Conservation (phyloP, 805 yeast genomes). For the Yarrowia osloensis region DNA sequence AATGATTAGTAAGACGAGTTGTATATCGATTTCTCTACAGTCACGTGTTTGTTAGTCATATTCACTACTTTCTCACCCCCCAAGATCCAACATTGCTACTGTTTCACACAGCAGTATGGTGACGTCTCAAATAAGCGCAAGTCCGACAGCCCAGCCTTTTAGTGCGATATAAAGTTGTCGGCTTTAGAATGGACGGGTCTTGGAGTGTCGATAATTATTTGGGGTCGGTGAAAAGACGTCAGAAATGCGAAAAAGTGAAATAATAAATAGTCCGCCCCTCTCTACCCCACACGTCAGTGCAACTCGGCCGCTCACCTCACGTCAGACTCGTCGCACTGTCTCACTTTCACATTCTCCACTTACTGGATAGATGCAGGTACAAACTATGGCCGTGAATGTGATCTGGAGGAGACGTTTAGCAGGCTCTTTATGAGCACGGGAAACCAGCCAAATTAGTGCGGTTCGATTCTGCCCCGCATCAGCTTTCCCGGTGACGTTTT, state of each 20-base stretch:
- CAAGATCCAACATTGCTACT: too few species aligned
- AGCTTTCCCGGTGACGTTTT: too few species aligned
- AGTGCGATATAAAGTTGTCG: conserved; percentile 1
- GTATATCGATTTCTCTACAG: too few species aligned
- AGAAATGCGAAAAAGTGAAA: not conserved
- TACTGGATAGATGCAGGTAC: conserved; percentile 11
- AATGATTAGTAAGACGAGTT: too few species aligned
- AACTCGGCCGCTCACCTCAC: not conserved
- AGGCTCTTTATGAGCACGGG: not conserved
- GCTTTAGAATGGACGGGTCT: not conserved
- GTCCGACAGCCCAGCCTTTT: not conserved
- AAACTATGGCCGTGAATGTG: not conserved
- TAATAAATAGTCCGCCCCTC: not conserved
- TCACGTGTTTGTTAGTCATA: too few species aligned
- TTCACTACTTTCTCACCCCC: too few species aligned
- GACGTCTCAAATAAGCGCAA: not conserved
- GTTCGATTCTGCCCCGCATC: too few species aligned
- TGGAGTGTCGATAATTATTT: too few species aligned
- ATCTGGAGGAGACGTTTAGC: not conserved
- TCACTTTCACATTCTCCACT: conserved; percentile 14
- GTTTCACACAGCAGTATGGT: too few species aligned
- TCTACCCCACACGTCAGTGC: conserved; percentile 2
- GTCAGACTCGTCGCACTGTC: not conserved
- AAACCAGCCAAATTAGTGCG: too few species aligned
- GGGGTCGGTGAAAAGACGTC: not conserved